Conservation (phyloP, 2,329 filamentous ascomycete species). For the Apiospora aurea region DNA sequence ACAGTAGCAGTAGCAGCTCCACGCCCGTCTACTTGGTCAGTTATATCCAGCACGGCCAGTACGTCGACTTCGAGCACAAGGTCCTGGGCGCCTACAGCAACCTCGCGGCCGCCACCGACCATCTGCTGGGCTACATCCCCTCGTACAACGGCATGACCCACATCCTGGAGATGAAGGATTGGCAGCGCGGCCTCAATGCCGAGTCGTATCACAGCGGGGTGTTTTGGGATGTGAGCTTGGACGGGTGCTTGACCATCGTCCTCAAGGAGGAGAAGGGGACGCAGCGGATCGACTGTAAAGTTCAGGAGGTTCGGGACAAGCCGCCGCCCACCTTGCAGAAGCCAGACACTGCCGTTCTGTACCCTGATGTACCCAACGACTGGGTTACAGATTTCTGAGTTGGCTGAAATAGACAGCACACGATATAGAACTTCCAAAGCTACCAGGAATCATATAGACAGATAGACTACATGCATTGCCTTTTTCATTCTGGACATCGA, state of each 20-base stretch:
- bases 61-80: slow-evolving; percentile 1
- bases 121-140: not conserved
- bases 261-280: not conserved
- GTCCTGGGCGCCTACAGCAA: slow-evolving; percentile 12
- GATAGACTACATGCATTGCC: not conserved
- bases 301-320: not conserved
- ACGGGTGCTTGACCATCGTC: not conserved
- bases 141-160: not conserved
- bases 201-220: not conserved
- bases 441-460: not conserved
- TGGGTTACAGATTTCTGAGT: not conserved
- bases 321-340: not conserved
- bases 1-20: not conserved
- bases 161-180: not conserved
- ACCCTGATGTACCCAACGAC: not conserved
- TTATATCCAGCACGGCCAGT: not conserved
- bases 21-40: slow-evolving; percentile 4
- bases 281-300: not conserved
- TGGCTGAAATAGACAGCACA: too few relatives aligned
- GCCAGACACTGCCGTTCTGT: not conserved
- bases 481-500: not conserved
- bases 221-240: not conserved
- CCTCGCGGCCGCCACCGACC: not conserved
- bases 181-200: not conserved
- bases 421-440: not conserved